Evolutionary conservation across 768 basidiomycete species (phyloP).

Genomic region (Suillus americanus): DNA sequence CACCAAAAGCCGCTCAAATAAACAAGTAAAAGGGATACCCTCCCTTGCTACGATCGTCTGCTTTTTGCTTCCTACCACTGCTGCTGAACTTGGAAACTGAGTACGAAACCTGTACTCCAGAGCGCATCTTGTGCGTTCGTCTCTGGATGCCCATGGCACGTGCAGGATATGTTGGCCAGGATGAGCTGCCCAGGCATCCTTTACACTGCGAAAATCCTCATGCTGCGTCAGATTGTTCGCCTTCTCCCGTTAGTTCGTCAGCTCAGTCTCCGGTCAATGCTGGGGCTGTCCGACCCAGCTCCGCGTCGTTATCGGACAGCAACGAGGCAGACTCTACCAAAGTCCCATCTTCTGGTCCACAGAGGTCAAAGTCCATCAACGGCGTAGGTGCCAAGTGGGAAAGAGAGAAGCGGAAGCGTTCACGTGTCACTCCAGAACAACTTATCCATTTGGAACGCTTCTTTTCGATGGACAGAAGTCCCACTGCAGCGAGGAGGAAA

Average conservation of each 20-base stretch:
- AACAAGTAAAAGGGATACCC: constrained; percentile 1
- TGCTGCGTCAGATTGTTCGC: constrained; percentile 19
- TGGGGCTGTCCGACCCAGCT: constrained; percentile 19
- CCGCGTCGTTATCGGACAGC: constrained; percentile 24
- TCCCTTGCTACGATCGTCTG: not conserved
- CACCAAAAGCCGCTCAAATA: constrained; percentile 3
- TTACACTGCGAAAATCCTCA: constrained; percentile 24
- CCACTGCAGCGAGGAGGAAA: constrained; percentile 65
- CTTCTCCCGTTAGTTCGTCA: constrained; percentile 29
- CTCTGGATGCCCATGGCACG: constrained; percentile 22
- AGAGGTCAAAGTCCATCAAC: constrained; percentile 34
- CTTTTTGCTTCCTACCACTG: constrained; percentile 2
- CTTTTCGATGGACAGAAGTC: constrained; percentile 68
- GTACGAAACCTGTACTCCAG: not conserved
- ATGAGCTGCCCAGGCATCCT: constrained; percentile 22
- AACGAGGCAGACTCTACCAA: constrained; percentile 30
- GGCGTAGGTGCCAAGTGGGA: constrained; percentile 28
- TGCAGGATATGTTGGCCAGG: constrained; percentile 16
- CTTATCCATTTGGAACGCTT: constrained; percentile 72
- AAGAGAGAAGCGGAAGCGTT: constrained; percentile 69
- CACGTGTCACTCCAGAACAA: constrained; percentile 78
- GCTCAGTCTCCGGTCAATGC: constrained; percentile 32
- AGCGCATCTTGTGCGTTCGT: not conserved
- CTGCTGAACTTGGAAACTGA: not conserved
- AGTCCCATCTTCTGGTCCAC: constrained; percentile 35